phyloP scores from a whole-genome alignment of 2,329 filamentous ascomycete species.

The Nothopassalora personata region DNA sequence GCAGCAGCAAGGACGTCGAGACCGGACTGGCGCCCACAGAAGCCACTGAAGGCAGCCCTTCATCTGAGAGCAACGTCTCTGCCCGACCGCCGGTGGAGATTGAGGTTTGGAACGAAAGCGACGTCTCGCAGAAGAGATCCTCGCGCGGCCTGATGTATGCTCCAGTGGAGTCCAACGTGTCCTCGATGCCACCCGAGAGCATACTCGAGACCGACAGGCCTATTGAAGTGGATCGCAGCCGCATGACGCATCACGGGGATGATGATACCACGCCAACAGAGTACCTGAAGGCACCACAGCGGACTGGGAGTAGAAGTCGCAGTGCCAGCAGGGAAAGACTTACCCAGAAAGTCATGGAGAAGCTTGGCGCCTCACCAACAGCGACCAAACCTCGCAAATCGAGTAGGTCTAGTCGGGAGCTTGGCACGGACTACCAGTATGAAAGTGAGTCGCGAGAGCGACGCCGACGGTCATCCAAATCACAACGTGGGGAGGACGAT shows the following conservation, averaged over 20 bases:
- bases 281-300: slow-evolving; percentile 53
- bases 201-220: slow-evolving; percentile 54
- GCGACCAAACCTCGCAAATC: slow-evolving; percentile 37
- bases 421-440: slow-evolving; percentile 33
- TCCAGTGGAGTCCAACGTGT: slow-evolving; percentile 74
- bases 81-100: slow-evolving; percentile 74
- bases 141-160: slow-evolving; percentile 60
- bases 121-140: slow-evolving; percentile 53
- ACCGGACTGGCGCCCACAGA: slow-evolving; percentile 23
- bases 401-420: slow-evolving; percentile 22
- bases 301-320: slow-evolving; percentile 49
- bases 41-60: slow-evolving; percentile 57
- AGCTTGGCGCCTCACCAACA: slow-evolving; percentile 46
- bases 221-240: slow-evolving; percentile 46
- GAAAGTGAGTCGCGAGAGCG: slow-evolving; percentile 30
- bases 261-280: slow-evolving; percentile 34
- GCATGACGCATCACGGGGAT: slow-evolving; percentile 40
- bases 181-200: slow-evolving; percentile 69
- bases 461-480: slow-evolving; percentile 39
- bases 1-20: slow-evolving; percentile 39
- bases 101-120: slow-evolving; percentile 69
- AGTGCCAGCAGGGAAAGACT: slow-evolving; percentile 63
- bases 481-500: slow-evolving; percentile 50
- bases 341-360: slow-evolving; percentile 64
- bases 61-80: slow-evolving; percentile 72